Evolutionary conservation across 371 early-diverging fungal species (phyloP).

Genomic region (Dichotomocladium elegans): DNA sequence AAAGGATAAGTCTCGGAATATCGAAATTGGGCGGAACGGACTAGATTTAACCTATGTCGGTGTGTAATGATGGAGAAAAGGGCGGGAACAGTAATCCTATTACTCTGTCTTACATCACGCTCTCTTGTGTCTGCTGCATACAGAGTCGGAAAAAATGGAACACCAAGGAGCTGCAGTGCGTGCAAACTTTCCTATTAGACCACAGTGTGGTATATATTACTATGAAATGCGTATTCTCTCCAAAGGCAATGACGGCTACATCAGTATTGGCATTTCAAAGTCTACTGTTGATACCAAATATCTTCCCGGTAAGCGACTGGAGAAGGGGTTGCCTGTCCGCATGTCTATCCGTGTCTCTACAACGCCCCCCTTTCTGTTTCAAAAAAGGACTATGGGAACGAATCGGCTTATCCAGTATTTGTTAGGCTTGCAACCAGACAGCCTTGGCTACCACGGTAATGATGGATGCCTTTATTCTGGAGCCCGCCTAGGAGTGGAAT

Average conservation of each 20-base stretch:
- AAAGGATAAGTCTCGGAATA: conserved; percentile 48
- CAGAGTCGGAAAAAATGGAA: conserved; percentile 76
- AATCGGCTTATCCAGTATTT: background rate
- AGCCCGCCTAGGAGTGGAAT: conserved; percentile 73
- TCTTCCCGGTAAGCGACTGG: conserved; percentile 70
- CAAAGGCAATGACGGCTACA: conserved; percentile 89
- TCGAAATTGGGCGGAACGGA: conserved; percentile 46
- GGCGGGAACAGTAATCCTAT: too few relatives aligned
- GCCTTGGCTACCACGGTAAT: conserved; percentile 89
- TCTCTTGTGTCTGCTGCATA: background rate
- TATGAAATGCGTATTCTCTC: conserved; percentile 79
- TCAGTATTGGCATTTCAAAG: conserved; percentile 78
- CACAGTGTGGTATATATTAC: conserved; percentile 85
- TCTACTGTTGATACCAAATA: conserved; percentile 67
- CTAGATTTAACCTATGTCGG: conserved; percentile 56
- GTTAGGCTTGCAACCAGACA: conserved; percentile 71
- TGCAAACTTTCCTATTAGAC: conserved; percentile 77
- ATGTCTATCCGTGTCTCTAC: too few relatives aligned
- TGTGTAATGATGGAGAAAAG: conserved; percentile 6
- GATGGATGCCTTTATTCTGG: conserved; percentile 82
- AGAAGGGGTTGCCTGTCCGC: background rate
- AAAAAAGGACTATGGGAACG: background rate
- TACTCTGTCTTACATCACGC: background rate
- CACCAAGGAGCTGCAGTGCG: conserved; percentile 79
- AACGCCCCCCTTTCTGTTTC: background rate